Conservation (phyloP, 768 basidiomycete genomes). For the Boletus rufocinnamomeus region DNA sequence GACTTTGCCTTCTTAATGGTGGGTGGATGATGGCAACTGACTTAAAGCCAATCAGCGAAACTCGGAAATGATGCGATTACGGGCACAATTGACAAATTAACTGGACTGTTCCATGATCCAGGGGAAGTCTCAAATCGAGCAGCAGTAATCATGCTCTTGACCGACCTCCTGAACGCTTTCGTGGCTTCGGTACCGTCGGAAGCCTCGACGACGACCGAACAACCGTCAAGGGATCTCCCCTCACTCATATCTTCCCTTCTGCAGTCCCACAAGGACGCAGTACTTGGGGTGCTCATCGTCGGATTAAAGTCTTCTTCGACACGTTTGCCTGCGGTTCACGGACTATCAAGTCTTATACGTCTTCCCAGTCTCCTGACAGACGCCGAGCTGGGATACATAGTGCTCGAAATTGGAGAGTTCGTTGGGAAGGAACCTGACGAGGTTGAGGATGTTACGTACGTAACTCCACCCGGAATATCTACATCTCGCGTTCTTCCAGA, state of each 20-base stretch:
- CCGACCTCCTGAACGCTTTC: constrained; percentile 60
- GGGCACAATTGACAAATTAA: constrained; percentile 74
- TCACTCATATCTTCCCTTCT: constrained; percentile 40
- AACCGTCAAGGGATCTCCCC: constrained; percentile 33
- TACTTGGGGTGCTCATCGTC: constrained; percentile 63
- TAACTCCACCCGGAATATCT: background rate
- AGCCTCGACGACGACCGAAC: background rate
- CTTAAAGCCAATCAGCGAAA: constrained; percentile 49
- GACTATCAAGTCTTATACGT: constrained; percentile 65
- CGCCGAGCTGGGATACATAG: constrained; percentile 77
- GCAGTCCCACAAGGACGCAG: constrained; percentile 69
- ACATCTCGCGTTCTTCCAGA: background rate
- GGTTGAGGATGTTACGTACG: constrained; percentile 54
- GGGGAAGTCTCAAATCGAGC: constrained; percentile 68
- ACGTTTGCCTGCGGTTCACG: constrained; percentile 61
- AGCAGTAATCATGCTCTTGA: constrained; percentile 64
- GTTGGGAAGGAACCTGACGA: constrained; percentile 51
- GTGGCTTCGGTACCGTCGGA: constrained; percentile 3
- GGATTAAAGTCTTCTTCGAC: constrained; percentile 56
- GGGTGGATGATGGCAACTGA: constrained; percentile 1
- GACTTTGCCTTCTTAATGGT: background rate
- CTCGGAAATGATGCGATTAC: constrained; percentile 68
- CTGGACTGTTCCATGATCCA: constrained; percentile 70
- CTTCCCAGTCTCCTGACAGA: constrained; percentile 63
- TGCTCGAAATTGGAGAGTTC: constrained; percentile 73